Evolutionary conservation across 169 alveolate genomes (phyloP), one percentile per base, ranked within the genome.

Genomic region (Cryptosporidium xiaoi): DNA sequence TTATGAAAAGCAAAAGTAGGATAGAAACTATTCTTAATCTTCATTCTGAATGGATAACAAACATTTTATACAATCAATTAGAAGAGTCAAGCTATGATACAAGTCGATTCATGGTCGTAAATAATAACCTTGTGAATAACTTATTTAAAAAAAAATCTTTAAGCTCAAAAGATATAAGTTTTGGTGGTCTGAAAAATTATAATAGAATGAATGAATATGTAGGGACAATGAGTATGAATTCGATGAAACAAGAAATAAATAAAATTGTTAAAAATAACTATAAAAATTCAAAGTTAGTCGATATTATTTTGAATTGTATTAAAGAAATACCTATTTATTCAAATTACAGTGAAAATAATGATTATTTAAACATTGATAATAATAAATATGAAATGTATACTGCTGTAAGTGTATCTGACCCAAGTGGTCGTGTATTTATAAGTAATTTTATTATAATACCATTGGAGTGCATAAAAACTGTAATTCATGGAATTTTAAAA

Each of bases 401-500:
- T 20, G 1, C 33, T 15, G 36, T 34, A 62, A 15, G 50, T 27
- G 6, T 62, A 27, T 62, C 67, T 3, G 67, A 62, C 18, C 67
- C 67, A 27, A 62, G 48, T 62, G 67, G 67, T 27, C 67, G 18
- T 62, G n/a, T 34, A 27, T 62, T 62, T 62, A 2, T 62, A 27
- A 20, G 48, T 27, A 62, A 62, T 27, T 62, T 62, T 24, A 33
- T 62, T 62, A 27, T 62, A 20, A 62, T 62, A 20, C 67, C 67
- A 62, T 20, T 62, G 18, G 24, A 20, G 18, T 62, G 67, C 33
- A 13, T 62, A 62, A 62, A 62, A 33, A 20, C 33, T 8, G 33
- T 29, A 27, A 62, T 3, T 6, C 8, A 8, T 62, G 44, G 33
- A 5, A 62, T 62, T 27, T 3, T 62, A 6, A 62, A 24, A 62